Evolutionary conservation across 257 asterid genomes (phyloP).

Genomic region (Solanum neorickii): DNA sequence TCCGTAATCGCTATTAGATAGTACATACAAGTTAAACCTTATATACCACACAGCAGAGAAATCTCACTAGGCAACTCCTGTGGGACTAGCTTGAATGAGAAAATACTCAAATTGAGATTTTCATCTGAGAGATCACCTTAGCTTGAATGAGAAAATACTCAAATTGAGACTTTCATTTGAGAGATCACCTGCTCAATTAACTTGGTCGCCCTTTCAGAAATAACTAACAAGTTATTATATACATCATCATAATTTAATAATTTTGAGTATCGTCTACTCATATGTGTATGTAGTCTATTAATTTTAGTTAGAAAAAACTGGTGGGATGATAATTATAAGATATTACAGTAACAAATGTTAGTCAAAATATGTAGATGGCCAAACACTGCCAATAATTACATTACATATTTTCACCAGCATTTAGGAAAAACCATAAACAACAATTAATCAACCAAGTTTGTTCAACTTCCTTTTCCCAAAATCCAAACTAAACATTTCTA

Average conservation of each 20-base stretch:
- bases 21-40: too few species aligned
- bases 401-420: conserved; percentile 5
- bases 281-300: background rate
- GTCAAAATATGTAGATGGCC: conserved; percentile 10
- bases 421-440: background rate
- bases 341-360: background rate
- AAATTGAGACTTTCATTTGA: background rate
- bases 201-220: background rate
- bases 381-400: conserved; percentile 7
- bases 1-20: too few species aligned
- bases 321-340: background rate
- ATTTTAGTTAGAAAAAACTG: too few species aligned
- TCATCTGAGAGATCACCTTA: background rate
- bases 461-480: conserved; percentile 32
- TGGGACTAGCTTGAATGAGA: background rate
- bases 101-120: background rate
- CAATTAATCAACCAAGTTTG: conserved; percentile 22
- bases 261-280: background rate
- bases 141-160: background rate
- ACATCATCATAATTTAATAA: background rate
- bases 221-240: background rate
- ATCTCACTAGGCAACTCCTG: background rate
- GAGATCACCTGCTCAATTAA: background rate
- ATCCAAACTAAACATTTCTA: conserved; percentile 1
- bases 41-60: too few species aligned